Conservation (phyloP, 441 rosid species). For the Syzygium malaccense region DNA sequence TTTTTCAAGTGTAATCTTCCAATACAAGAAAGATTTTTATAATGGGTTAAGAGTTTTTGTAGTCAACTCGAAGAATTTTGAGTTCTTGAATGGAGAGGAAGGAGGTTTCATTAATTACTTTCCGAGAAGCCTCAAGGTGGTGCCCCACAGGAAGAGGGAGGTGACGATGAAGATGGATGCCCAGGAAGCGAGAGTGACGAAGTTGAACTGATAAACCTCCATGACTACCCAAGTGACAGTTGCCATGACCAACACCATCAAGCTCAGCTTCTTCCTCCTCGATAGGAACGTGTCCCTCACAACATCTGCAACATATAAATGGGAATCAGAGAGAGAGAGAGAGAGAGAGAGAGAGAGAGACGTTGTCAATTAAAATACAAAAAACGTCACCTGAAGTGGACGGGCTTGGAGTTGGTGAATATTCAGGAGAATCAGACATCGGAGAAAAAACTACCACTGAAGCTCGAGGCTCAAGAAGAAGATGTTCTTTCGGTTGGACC, state of each 20-base stretch:
- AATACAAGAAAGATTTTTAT: background rate
- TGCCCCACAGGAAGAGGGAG: conserved; percentile 49
- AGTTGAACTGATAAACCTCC: conserved; percentile 38
- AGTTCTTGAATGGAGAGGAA: background rate
- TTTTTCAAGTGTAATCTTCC: background rate
- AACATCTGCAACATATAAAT: conserved; percentile 6
- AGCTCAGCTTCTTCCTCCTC: conserved; percentile 51
- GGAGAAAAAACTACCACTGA: background rate
- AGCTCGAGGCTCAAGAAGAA: background rate
- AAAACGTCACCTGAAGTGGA: background rate
- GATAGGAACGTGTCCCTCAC: conserved; percentile 40
- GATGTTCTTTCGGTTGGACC: background rate
- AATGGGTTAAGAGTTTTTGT: background rate
- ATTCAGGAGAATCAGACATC: background rate
- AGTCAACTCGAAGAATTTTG: background rate
- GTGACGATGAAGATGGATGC: conserved; percentile 24
- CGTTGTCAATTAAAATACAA: background rate
- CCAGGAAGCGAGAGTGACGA: conserved; percentile 47
- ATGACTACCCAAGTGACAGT: conserved; percentile 43
- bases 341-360: background rate
- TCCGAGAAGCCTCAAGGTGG: conserved; percentile 41
- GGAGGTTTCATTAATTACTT: conserved; percentile 25
- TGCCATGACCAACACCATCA: conserved; percentile 20
- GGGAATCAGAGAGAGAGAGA: background rate
- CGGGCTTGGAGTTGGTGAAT: background rate